A percentile compares a stretch with the other conserved stretches of the same genome.
These are phyloP conservation scores for Amanita polypyramis DNA, from an alignment of 768 basidiomycete genomes.

Conservation along the genomic window DNA sequence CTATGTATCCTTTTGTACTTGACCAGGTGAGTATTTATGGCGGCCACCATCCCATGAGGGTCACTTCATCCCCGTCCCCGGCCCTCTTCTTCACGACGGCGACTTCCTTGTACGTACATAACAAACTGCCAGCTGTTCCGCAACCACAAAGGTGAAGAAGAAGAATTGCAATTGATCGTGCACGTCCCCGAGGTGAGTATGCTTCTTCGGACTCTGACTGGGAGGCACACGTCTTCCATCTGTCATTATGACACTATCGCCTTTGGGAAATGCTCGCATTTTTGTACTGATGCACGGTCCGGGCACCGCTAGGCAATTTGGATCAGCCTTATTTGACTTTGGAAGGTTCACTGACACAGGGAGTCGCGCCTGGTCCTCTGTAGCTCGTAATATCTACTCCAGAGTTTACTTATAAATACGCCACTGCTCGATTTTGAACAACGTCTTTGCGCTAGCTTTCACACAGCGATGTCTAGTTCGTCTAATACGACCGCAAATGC, in stretches of 20 bases:
- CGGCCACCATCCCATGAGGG: neutral
- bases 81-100: neutral
- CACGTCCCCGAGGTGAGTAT: neutral
- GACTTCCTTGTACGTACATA: neutral
- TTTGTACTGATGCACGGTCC: neutral
- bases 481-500: neutral
- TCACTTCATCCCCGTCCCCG: neutral
- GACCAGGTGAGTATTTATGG: neutral
- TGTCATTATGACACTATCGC: neutral
- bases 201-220: neutral
- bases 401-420: neutral
- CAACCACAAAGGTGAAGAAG: neutral
- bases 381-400: neutral
- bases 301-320: neutral
- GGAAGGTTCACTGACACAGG: neutral
- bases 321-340: neutral
- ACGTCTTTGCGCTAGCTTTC: neutral
- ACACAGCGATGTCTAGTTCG: neutral
- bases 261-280: neutral
- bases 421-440: neutral
- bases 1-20: neutral
- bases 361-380: neutral
- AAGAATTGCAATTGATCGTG: neutral
- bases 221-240: too few relatives aligned
- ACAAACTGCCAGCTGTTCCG: neutral